Evolutionary conservation across 148 eudicot genomes (phyloP), one percentile per base, ranked within the genome.

Genomic region (Amaranthus cruentus): DNA sequence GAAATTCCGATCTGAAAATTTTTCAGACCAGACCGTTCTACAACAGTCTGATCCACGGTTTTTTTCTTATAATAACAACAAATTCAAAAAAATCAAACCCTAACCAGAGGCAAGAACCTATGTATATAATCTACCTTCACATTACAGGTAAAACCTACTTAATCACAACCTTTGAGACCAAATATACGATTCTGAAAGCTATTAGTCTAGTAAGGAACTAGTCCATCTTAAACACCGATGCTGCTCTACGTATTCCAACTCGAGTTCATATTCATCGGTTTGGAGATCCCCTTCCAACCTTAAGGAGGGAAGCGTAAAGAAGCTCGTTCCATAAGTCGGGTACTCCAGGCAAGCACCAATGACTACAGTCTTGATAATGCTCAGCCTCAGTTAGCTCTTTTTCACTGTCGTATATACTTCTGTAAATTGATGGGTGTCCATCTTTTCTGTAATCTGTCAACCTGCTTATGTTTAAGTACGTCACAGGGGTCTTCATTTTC

Each of bases 331-430:
- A 94, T 14, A 88, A 80, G 56, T 94, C 98, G 0, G 97, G 98
- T 62, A 94, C 90, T 47, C 98, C 98, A 0, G 98, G 98, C 76
- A 94, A 81, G 84, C 98, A 94, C 98, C 98, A 94, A 68, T 94
- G 98, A 70, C 98, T 94, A 84, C 98, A 94, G 78, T 94, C 97
- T 76, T 94, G 93, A 49, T 83, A 78, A 6, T 75, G 84, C 71
- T 76, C 84, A 0, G 87, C 88, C 38, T 80, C 81, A 3, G 52
- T 52, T 70, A 84, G 72, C 67, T 91, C 92, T 68, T 78, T 73
- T 2, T 66, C 82, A 3, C 83, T 77, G 67, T 67, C 77, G 59
- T 85, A 88, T 63, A 77, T 73, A 72, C 77, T 87, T 68, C 98
- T 75, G 77, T 88, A 94, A 70, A 91, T 86, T 0, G 98, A 94